Evolutionary conservation across 2,329 filamentous ascomycete species (phyloP), one percentile per base, ranked within the genome.

Genomic region (Colletotrichum trifolii): DNA sequence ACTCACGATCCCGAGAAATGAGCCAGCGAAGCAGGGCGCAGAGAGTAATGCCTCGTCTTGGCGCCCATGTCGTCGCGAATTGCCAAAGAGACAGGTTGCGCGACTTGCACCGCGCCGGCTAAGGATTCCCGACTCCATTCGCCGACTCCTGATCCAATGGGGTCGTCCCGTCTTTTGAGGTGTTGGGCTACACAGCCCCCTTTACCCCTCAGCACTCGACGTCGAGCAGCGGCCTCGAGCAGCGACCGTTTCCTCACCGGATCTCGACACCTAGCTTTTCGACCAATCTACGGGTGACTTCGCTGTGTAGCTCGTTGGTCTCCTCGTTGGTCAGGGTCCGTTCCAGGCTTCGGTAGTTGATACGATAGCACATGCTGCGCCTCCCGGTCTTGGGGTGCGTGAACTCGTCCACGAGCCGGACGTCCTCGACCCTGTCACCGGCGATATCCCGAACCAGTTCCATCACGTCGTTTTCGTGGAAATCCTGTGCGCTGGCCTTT

Each of bases 401-500:
- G 77, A 98, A 99, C 75, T 93, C 87, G 78, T 98, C 96, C 56
- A 93, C 88, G 35, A 96, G 83, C 67, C 82, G 84, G 54, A 98
- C 95, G 76, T 97, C 93, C 79, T 99, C 96, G 40, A 96, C 93
- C 25, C 89, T 79, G 75, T 97, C 92, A 54, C 94, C 94, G 9
- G 89, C 92, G 50, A 95, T 84, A 70, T 89, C 89, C 69, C 96
- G 89, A 15, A 97, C 92, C 61, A 97, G 86, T 79, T 98, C 96
- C 95, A 98, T 98, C 55, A 98, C 83, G 77, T 99, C 96, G 78
- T 98, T 98, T 76, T 96, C 94, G 76, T 98, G 95, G 74, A 97
- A 93, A 71, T 81, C 79, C 35, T 77, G 74, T 63, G 70, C 76
- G 71, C 77, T 82, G 63, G 72, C 77, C 47, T 69, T 73, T 5